Evolutionary conservation across 1,284 basidiomycete genomes (phyloP).

Genomic region (Leucoagaricus sp.): DNA sequence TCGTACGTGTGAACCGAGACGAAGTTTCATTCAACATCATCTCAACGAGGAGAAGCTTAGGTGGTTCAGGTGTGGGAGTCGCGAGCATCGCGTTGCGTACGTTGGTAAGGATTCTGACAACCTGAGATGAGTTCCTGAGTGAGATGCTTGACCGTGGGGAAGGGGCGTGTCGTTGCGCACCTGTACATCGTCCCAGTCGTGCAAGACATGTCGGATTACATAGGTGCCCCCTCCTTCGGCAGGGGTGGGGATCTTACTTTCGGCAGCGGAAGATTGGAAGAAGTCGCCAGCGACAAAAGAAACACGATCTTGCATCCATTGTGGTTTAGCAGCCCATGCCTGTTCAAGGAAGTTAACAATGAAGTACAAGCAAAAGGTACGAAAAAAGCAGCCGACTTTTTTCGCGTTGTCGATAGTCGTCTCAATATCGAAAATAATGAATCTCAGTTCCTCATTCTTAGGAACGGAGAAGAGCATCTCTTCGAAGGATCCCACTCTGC

Average conservation of each 20-base stretch:
- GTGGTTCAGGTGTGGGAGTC: neutral
- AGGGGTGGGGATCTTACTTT: neutral
- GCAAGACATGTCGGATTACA: slow-evolving; percentile 11
- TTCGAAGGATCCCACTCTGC: slow-evolving; percentile 9
- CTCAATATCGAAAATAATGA: slow-evolving; percentile 6
- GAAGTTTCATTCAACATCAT: neutral
- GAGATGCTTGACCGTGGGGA: too few species aligned
- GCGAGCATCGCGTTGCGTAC: slow-evolving; percentile 3
- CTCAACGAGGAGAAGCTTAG: slow-evolving; percentile 10
- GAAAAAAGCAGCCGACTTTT: neutral
- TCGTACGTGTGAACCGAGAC: slow-evolving; percentile 7
- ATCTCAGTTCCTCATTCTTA: neutral
- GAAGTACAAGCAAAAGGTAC: neutral
- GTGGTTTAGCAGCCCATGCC: neutral
- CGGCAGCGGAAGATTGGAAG: neutral
- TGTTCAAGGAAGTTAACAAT: neutral
- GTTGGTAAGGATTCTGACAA: slow-evolving; percentile 3
- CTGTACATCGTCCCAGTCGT: slow-evolving; percentile 9
- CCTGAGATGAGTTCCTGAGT: too few species aligned
- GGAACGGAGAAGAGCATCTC: neutral
- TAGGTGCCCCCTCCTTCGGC: slow-evolving; percentile 5
- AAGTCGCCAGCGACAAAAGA: slow-evolving; percentile 5
- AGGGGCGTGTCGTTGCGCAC: neutral
- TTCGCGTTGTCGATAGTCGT: slow-evolving; percentile 4
- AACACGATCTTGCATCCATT: neutral